A percentile compares a stretch with the other conserved stretches of the same genome.
phyloP scores from a whole-genome alignment of 306 rosid genomes.

The Vigna nakashimae region DNA sequence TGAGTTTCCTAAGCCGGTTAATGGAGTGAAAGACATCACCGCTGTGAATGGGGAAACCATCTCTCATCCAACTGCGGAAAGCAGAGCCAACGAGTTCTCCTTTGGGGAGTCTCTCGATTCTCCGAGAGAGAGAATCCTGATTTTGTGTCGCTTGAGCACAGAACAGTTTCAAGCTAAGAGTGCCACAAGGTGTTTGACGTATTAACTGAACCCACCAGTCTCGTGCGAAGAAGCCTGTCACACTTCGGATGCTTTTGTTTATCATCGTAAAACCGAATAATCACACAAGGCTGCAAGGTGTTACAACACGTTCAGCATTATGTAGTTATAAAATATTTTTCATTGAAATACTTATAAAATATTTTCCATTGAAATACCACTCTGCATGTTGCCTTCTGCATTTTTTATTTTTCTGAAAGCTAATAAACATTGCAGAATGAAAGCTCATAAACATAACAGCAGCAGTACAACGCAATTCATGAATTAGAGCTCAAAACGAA shows the following conservation, averaged over 20 bases:
- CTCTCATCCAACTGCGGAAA: constrained; percentile 91
- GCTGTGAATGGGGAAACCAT: constrained; percentile 81
- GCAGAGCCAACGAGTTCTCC: constrained; percentile 70
- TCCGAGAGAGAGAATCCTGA: constrained; percentile 61
- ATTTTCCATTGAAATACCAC: too few species aligned
- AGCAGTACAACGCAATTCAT: too few species aligned
- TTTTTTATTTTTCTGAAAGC: too few species aligned
- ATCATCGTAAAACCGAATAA: neutral
- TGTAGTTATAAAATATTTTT: too few species aligned
- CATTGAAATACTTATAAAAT: too few species aligned
- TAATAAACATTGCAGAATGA: too few species aligned
- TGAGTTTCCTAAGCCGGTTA: constrained; percentile 86
- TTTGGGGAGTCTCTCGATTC: constrained; percentile 75
- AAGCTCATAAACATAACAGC: too few species aligned
- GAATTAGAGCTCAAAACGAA: too few species aligned
- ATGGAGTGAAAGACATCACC: constrained; percentile 84
- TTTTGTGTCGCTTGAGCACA: constrained; percentile 62
- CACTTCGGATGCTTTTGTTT: constrained; percentile 45
- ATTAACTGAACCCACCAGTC: constrained; percentile 58
- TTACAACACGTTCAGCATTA: neutral
- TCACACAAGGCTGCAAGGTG: neutral
- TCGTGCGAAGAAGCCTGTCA: constrained; percentile 12
- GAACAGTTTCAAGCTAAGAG: constrained; percentile 39
- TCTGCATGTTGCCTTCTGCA: too few species aligned
- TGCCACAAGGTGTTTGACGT: constrained; percentile 64